These are phyloP conservation scores for Porcisia hertigi DNA, from an alignment of 208 protist species.

Conservation along the genomic window DNA sequence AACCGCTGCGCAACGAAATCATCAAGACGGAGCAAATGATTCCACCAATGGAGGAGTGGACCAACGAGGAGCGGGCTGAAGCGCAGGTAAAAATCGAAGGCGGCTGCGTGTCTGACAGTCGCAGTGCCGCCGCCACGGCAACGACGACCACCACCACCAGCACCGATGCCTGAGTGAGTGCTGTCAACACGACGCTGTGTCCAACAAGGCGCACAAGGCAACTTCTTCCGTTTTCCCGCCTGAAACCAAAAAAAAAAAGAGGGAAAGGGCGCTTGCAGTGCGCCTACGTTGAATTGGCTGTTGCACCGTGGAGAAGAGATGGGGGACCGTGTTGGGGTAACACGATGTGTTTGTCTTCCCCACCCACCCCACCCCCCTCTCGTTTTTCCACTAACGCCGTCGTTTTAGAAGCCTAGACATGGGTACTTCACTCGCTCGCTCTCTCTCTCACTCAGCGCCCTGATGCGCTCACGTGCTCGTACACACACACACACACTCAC, in stretches of 20 bases:
- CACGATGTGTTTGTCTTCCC: not conserved
- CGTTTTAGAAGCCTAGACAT: not conserved
- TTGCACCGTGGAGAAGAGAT: not conserved
- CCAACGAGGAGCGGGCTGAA: constrained; percentile 51
- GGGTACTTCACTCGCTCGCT: not conserved
- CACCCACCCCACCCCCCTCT: not conserved
- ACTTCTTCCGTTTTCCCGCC: not conserved
- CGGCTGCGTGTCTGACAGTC: not conserved
- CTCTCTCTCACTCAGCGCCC: not conserved
- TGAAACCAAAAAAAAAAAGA: not conserved
- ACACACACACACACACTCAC: too few species aligned
- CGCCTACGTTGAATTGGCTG: too few species aligned
- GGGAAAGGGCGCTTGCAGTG: too few species aligned
- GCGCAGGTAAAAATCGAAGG: constrained; percentile 35
- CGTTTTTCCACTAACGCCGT: not conserved
- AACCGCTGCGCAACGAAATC: constrained; percentile 74
- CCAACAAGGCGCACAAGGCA: not conserved
- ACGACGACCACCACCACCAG: not conserved
- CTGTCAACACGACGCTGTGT: not conserved
- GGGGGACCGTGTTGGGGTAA: not conserved
- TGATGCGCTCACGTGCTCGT: not conserved
- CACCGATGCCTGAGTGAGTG: not conserved
- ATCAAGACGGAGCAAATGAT: constrained; percentile 80
- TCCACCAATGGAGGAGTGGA: constrained; percentile 78
- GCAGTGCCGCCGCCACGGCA: not conserved